Percentiles rank a stretch among this genome's conserved stretches.
phyloP scores from a whole-genome alignment of 805 yeast genomes.

The Candida tibetensis region DNA sequence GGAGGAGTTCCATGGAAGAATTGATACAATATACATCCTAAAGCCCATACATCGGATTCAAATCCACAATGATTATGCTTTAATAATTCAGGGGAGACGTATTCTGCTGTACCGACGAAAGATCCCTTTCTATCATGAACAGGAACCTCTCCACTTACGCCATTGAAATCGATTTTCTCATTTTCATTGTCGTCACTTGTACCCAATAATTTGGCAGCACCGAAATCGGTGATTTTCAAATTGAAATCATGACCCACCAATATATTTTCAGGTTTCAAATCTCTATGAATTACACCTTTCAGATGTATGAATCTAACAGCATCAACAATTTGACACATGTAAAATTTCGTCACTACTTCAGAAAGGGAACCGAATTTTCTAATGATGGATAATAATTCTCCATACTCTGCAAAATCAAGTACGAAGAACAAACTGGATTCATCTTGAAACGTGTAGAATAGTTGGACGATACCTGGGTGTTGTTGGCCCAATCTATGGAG shows the following conservation, averaged over 20 bases:
- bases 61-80: conserved; percentile 77
- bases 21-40: conserved; percentile 86
- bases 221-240: conserved; percentile 92
- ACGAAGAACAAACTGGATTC: conserved; percentile 84
- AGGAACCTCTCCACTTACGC: conserved; percentile 30
- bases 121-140: conserved; percentile 47
- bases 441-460: conserved; percentile 94
- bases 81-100: conserved; percentile 89
- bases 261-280: conserved; percentile 92
- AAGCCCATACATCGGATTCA: conserved; percentile 89
- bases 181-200: conserved; percentile 29
- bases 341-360: conserved; percentile 73
- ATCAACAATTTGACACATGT: conserved; percentile 84
- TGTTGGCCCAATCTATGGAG: conserved; percentile 76
- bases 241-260: conserved; percentile 81
- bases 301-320: conserved; percentile 86
- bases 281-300: conserved; percentile 89
- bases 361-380: conserved; percentile 74
- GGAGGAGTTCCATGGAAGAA: conserved; percentile 84
- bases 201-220: conserved; percentile 83
- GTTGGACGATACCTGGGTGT: conserved; percentile 91
- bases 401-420: conserved; percentile 89
- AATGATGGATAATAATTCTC: conserved; percentile 82
- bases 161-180: conserved; percentile 32
- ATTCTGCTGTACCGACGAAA: conserved; percentile 97